A percentile compares a stretch with the other conserved stretches of the same genome.
Conservation (phyloP, 768 basidiomycete species). For the Dioszegia hungarica region DNA sequence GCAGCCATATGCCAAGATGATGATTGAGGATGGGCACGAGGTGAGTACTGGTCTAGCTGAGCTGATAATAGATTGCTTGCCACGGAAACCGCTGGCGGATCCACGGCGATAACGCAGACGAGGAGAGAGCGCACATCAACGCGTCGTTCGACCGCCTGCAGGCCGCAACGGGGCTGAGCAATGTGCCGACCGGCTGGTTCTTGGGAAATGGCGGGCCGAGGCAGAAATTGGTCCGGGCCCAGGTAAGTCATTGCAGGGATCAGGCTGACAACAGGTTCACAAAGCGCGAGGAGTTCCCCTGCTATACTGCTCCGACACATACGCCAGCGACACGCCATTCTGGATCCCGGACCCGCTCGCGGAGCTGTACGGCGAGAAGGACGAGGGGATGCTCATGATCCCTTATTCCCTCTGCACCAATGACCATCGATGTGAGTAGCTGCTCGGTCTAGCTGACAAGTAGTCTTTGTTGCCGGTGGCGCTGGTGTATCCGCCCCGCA, state of each 20-base stretch:
- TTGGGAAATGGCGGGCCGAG: slow-evolving; percentile 13
- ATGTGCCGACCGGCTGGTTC: slow-evolving; percentile 34
- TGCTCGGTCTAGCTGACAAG: neutral
- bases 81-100: slow-evolving; percentile 36
- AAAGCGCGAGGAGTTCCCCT: slow-evolving; percentile 30
- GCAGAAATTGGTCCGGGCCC: slow-evolving; percentile 18
- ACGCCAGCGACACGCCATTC: slow-evolving; percentile 27
- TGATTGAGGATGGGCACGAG: slow-evolving; percentile 26
- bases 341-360: slow-evolving; percentile 25
- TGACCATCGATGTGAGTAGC: slow-evolving; percentile 25
- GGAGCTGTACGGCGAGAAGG: slow-evolving; percentile 16
- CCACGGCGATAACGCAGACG: slow-evolving; percentile 12
- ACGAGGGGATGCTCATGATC: slow-evolving; percentile 34
- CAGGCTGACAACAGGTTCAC: slow-evolving; percentile 14
- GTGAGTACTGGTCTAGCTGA: slow-evolving; percentile 1
- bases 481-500: slow-evolving; percentile 21
- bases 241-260: slow-evolving; percentile 7
- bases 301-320: slow-evolving; percentile 30
- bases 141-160: slow-evolving; percentile 35
- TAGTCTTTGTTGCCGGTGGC: slow-evolving; percentile 24
- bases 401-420: slow-evolving; percentile 27
- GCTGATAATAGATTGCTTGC: slow-evolving; percentile 20
- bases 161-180: slow-evolving; percentile 20
- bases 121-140: slow-evolving; percentile 24
- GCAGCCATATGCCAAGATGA: slow-evolving; percentile 20